phyloP scores from a whole-genome alignment of 2,329 filamentous ascomycete species.

The Dactylellina sp. region DNA sequence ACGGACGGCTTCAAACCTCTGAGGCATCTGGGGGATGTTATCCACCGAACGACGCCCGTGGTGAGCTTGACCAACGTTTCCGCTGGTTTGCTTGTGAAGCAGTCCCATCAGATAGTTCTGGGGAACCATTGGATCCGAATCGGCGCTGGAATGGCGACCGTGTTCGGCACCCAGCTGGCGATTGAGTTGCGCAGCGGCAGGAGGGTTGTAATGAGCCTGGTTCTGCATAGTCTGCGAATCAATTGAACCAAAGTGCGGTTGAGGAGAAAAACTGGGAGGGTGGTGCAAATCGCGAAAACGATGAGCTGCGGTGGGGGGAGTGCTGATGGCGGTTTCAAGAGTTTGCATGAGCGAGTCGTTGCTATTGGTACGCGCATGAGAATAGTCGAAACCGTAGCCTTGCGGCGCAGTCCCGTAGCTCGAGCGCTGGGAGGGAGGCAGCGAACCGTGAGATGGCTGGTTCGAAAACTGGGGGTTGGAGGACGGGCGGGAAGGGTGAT shows the following conservation, averaged over 20 bases:
- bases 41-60: conserved; percentile 51
- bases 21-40: conserved; percentile 49
- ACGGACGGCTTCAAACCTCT: conserved; percentile 47
- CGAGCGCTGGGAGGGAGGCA: conserved; percentile 39
- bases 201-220: conserved; percentile 18
- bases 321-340: conserved; percentile 57
- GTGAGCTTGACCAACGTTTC: conserved; percentile 36
- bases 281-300: conserved; percentile 59
- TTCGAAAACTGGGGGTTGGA: conserved; percentile 49
- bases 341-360: conserved; percentile 54
- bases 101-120: conserved; percentile 55
- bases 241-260: conserved; percentile 70
- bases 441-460: conserved; percentile 17
- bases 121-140: conserved; percentile 44
- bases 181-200: conserved; percentile 39
- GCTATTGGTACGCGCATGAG: conserved; percentile 45
- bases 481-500: conserved; percentile 34
- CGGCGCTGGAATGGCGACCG: conserved; percentile 43
- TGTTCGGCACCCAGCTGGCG: conserved; percentile 51
- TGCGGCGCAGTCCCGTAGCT: conserved; percentile 35
- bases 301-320: conserved; percentile 58
- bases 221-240: conserved; percentile 62
- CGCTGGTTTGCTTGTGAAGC: conserved; percentile 50
- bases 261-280: conserved; percentile 67
- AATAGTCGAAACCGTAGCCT: conserved; percentile 40